Percentiles rank a stretch among this genome's conserved stretches.
Evolutionary conservation across 345 rosid species (phyloP).

Genomic region (Gossypium arboreum): DNA sequence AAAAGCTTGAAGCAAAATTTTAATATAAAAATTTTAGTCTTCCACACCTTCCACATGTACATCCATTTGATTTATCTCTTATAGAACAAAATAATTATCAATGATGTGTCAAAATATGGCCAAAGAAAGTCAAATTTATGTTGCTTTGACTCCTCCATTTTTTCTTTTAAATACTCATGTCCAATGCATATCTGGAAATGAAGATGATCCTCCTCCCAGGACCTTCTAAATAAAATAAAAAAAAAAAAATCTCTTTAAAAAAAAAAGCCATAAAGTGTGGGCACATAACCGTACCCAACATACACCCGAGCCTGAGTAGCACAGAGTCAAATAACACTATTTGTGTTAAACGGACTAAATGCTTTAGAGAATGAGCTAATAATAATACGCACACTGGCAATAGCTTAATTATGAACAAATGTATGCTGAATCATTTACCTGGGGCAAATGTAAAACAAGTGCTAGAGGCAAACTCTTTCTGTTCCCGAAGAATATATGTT

Average conservation of each 20-base stretch:
- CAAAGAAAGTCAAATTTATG: neutral
- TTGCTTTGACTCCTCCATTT: too few relatives aligned
- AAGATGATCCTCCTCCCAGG: too few relatives aligned
- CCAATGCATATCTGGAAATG: too few relatives aligned
- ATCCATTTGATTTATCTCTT: neutral
- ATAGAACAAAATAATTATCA: neutral
- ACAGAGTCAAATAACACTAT: neutral
- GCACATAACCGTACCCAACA: too few relatives aligned
- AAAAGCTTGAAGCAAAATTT: neutral
- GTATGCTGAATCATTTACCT: slow-evolving; percentile 33
- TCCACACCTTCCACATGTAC: neutral
- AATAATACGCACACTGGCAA: neutral
- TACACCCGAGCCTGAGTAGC: too few relatives aligned
- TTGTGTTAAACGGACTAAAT: neutral
- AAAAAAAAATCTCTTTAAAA: too few relatives aligned
- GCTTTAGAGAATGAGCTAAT: neutral
- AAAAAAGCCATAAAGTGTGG: too few relatives aligned
- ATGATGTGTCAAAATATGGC: too few relatives aligned
- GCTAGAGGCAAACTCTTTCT: slow-evolving; percentile 71
- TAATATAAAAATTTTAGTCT: neutral
- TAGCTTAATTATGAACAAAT: neutral
- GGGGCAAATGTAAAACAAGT: slow-evolving; percentile 93
- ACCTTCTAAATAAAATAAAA: too few relatives aligned
- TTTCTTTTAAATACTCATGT: too few relatives aligned
- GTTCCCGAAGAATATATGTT: slow-evolving; percentile 88